These are phyloP conservation scores for Diplosphaera chodatii DNA, from an alignment of 139 green algal genomes.

Conservation along the genomic window DNA sequence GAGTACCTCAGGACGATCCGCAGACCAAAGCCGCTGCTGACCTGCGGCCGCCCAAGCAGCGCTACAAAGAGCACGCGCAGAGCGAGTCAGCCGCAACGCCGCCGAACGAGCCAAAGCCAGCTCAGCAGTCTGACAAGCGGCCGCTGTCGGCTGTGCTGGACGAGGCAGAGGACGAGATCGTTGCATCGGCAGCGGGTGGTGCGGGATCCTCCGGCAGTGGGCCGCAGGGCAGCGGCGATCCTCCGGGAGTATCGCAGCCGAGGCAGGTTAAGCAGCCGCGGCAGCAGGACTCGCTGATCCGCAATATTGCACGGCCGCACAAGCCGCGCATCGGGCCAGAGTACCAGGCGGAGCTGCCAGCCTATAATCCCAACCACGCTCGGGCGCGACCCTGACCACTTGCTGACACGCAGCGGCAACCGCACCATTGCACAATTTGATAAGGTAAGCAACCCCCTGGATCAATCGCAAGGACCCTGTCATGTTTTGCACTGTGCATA, in stretches of 20 bases:
- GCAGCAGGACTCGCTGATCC: neutral
- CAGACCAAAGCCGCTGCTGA: neutral
- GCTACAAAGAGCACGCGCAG: neutral
- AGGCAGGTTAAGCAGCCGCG: neutral
- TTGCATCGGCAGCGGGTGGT: no score
- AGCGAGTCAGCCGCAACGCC: neutral
- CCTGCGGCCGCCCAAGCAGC: neutral
- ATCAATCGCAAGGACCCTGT: no score
- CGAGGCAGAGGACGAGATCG: neutral
- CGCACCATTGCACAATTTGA: no score
- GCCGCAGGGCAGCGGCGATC: neutral
- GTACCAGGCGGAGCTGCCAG: conserved; percentile 44
- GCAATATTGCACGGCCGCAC: conserved; percentile 10
- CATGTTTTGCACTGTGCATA: no score
- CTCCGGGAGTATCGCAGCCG: neutral
- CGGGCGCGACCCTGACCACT: no score
- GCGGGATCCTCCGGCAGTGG: neutral
- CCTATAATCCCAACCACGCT: neutral
- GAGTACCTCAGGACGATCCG: no score
- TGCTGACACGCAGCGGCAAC: no score
- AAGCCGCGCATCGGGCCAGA: conserved; percentile 41
- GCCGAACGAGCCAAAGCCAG: neutral
- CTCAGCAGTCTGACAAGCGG: neutral
- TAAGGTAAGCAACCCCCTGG: no score
- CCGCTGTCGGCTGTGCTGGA: neutral